Conservation (phyloP, 192 early-diverging fungal genomes). For the Gaertneriomyces sp. region DNA sequence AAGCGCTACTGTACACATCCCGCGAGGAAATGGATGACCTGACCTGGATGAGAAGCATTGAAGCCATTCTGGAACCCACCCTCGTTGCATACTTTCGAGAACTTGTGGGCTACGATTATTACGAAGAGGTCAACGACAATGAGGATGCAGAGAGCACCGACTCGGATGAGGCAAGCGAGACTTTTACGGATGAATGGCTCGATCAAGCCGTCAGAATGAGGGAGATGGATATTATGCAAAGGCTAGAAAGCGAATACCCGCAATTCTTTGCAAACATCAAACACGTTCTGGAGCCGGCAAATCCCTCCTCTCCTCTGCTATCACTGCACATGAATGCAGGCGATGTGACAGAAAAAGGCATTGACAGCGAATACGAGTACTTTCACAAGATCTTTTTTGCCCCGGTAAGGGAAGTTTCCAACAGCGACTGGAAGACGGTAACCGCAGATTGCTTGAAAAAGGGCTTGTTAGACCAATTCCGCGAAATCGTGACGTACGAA, state of each 20-base stretch:
- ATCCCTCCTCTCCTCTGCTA: no score
- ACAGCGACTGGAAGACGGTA: conserved; percentile 13
- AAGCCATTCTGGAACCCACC: conserved; percentile 14
- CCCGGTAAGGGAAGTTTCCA: conserved; percentile 3
- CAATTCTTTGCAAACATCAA: conserved; percentile 31
- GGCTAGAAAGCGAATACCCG: conserved; percentile 28
- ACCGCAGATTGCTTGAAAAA: no score
- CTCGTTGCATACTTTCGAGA: conserved; percentile 22
- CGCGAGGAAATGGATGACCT: conserved; percentile 29
- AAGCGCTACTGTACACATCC: conserved; percentile 13
- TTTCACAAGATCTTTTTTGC: conserved; percentile 20
- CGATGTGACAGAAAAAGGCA: no score
- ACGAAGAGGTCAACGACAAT: conserved; percentile 21
- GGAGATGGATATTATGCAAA: conserved; percentile 20
- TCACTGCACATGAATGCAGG: no score
- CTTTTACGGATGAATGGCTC: conserved; percentile 10
- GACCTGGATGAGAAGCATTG: conserved; percentile 24
- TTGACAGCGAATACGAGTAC: conserved; percentile 18
- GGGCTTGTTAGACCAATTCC: conserved; percentile 12
- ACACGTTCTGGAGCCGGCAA: not conserved
- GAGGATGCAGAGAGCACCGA: conserved; percentile 4
- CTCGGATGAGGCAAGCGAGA: not conserved
- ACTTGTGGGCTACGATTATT: conserved; percentile 26
- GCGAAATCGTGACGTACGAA: conserved; percentile 26
- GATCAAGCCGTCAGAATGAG: conserved; percentile 22